Evolutionary conservation across 2,329 filamentous ascomycete species (phyloP), one percentile per base, ranked within the genome.

Genomic region (Thyridium curvatum): DNA sequence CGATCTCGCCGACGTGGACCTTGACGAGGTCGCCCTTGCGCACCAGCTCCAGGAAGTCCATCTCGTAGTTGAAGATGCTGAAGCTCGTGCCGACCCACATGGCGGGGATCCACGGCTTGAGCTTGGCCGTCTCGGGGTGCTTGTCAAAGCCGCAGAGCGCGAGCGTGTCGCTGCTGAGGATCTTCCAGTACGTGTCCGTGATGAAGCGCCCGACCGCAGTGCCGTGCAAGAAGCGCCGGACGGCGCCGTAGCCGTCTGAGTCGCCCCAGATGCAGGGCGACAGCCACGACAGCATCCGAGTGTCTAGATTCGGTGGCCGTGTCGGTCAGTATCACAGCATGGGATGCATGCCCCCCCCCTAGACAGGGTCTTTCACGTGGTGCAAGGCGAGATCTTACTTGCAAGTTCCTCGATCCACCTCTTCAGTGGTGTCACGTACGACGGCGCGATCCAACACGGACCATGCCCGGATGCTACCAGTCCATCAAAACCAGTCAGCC

Each of bases 261-360:
- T 69, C 65, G 4, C 79, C 82, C 80, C 82, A 90, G 12, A 84
- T 71, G 52, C 84, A 89, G 0, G 86, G 85, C 37, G 75, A 81
- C 58, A 90, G 79, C 79, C 82, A 88, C 2, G 78, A 84, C 38
- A 89, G 60, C 46, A 84, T 69, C 0, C 85, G 77, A 0, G 76
- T 82, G 21, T 26, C 21, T 26, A n/a, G n/a, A n/a, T n/a, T n/a
- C n/a, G n/a, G 21, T 10, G 21, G 21, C 10, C 21, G 10, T 26
- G 21, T 10, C 6, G 10, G 21, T 26, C 10, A 26, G 21, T 26
- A 26, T 10, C 21, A 26, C 6, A 26, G 21, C 21, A 26, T 26
- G 21, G 6, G 21, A 26, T 6, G 21, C 6, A 26, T 6, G 21
- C 21, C 10, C 21, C 10, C 10, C 21, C 21, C n/a, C n/a, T n/a